phyloP scores from a whole-genome alignment of 345 rosid genomes.

The Ceriops zippeliana region DNA sequence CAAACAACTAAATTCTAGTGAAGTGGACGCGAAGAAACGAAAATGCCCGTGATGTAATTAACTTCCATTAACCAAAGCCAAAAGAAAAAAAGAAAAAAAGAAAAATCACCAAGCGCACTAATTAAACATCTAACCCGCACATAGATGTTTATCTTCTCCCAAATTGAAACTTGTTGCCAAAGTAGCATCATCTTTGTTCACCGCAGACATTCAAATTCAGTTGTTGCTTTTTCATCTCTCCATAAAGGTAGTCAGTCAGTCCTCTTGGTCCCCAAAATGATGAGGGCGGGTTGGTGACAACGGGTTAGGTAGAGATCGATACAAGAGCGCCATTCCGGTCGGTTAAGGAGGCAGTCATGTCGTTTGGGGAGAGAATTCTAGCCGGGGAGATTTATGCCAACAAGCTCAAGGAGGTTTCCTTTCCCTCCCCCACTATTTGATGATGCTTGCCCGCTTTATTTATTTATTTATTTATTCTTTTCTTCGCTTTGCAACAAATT shows the following conservation, averaged over 20 bases:
- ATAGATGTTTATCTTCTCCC: too few species aligned
- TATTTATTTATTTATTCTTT: too few species aligned
- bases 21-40: slow-evolving; percentile 34
- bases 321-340: slow-evolving; percentile 29
- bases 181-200: background rate
- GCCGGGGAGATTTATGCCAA: slow-evolving; percentile 24
- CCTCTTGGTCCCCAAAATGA: background rate
- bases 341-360: slow-evolving; percentile 24
- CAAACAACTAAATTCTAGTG: slow-evolving; percentile 31
- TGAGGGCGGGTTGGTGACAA: slow-evolving; percentile 7
- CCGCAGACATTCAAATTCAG: background rate
- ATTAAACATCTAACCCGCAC: background rate
- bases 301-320: slow-evolving; percentile 26
- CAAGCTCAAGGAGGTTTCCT: slow-evolving; percentile 25
- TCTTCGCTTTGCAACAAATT: too few species aligned
- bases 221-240: background rate
- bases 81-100: too few species aligned
- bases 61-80: background rate
- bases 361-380: slow-evolving; percentile 29
- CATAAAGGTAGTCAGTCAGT: background rate
- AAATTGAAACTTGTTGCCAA: background rate
- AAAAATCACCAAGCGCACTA: background rate
- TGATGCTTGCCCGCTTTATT: background rate
- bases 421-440: too few species aligned
- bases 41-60: slow-evolving; percentile 1